Evolutionary conservation across 352 stramenopile species (phyloP).

Genomic region (Phytophthora vignae): DNA sequence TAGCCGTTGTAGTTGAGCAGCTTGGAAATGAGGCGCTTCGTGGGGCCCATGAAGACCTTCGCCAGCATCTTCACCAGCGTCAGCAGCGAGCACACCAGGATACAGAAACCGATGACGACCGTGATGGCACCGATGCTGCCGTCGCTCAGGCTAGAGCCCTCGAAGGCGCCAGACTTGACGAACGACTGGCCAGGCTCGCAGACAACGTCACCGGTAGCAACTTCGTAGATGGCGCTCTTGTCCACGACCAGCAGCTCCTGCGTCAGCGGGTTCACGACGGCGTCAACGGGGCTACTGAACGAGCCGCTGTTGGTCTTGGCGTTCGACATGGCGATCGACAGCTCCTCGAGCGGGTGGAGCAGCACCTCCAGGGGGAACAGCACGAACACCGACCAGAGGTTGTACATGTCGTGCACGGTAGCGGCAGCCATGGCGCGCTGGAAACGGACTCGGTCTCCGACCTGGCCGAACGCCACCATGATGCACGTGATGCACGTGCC

Average conservation of each 20-base stretch:
- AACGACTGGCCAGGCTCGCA: constrained; percentile 45
- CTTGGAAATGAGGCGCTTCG: constrained; percentile 86
- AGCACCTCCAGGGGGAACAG: constrained; percentile 79
- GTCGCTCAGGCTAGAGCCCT: constrained; percentile 42
- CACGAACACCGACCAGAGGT: constrained; percentile 85
- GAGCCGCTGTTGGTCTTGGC: constrained; percentile 39
- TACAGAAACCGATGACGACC: constrained; percentile 52
- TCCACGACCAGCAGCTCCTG: constrained; percentile 47
- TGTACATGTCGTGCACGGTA: constrained; percentile 86
- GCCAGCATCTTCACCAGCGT: constrained; percentile 62
- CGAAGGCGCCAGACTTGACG: constrained; percentile 49
- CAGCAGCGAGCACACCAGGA: constrained; percentile 58
- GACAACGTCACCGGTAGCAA: constrained; percentile 36
- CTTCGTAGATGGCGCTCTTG: constrained; percentile 43
- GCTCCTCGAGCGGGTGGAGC: constrained; percentile 64
- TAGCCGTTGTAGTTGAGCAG: constrained; percentile 92
- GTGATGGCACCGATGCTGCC: constrained; percentile 56
- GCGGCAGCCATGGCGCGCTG: constrained; percentile 68
- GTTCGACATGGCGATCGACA: constrained; percentile 57
- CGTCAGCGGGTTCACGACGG: constrained; percentile 50
- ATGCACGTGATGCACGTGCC: constrained; percentile 91
- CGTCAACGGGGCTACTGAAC: constrained; percentile 56
- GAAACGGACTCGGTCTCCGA: constrained; percentile 74
- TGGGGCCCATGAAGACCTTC: constrained; percentile 81
- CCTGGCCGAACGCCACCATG: constrained; percentile 91